A percentile compares a stretch with the other conserved stretches of the same genome.
phyloP scores from a whole-genome alignment of 805 yeast genomes.

The Lachancea meyersii region DNA sequence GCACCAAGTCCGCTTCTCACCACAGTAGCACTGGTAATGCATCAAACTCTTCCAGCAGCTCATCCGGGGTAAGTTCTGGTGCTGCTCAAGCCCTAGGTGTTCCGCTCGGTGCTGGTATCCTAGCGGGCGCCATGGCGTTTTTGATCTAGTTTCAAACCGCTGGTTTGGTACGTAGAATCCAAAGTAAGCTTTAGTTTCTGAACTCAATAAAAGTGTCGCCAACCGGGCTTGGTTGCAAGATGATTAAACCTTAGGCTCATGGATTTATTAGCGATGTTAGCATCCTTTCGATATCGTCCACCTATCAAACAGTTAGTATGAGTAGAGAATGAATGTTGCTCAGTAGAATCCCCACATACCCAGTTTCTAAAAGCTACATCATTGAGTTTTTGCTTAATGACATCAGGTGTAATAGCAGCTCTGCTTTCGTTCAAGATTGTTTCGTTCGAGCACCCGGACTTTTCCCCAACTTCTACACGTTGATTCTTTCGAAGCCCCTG shows the following conservation, averaged over 20 bases:
- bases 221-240: too few species aligned
- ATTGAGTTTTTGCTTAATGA: conserved; percentile 19
- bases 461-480: too few species aligned
- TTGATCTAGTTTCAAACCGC: background rate
- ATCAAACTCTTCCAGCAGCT: conserved; percentile 1
- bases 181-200: too few species aligned
- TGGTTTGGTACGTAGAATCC: too few species aligned
- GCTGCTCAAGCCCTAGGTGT: conserved; percentile 3
- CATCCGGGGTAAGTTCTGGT: conserved; percentile 5
- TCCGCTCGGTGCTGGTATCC: conserved; percentile 7
- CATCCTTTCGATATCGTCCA: conserved; percentile 6
- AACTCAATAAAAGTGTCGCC: too few species aligned
- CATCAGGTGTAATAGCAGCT: conserved; percentile 10
- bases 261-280: background rate
- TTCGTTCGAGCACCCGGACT: background rate
- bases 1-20: background rate
- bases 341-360: conserved; percentile 16
- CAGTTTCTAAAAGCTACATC: conserved; percentile 26
- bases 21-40: background rate
- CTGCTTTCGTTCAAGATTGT: background rate
- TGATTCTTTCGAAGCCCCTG: background rate
- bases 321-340: background rate
- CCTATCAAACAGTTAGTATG: conserved; percentile 5
- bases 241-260: too few species aligned
- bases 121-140: conserved; percentile 6